Base-by-base conservation (phyloP, 1,284 basidiomycete species). In the Ustilago shanxiensis region DNA sequence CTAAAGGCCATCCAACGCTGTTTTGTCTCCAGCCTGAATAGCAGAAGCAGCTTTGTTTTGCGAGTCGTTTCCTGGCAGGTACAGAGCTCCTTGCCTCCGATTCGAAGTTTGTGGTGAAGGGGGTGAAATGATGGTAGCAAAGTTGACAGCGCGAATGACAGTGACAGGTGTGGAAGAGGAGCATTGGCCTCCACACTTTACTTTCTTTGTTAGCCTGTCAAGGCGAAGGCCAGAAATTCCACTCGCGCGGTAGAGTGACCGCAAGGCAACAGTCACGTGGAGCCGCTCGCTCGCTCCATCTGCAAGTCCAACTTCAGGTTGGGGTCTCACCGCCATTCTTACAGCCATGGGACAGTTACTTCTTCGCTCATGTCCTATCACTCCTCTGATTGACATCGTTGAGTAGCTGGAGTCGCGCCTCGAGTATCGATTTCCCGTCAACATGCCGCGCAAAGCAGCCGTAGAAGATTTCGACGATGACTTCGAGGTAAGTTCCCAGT, bases 381-480 rank as follows among this genome's bases (percentile, higher is more conserved):
- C 11, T 20, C 41, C 7, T 11, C 7, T 14, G 20, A 1, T 9
- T 11, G 18, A 44, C n/a, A 44, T 44, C 41, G 41, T 7, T 9
- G 20, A 20, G n/a, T 44, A 44, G n/a, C n/a, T 44, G 6, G n/a
- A 44, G 41, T 10, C 20, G 20, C 35, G 24, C 14, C 41, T 29
- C 37, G 28, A 26, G 6, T 24, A 13, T 26, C n/a, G 29, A 3
- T 2, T 1, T 9, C 2, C 3, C 37, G 6, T 41, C 63, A 75
- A 63, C 20, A 79, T 79, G 77, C 77, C 73, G 54, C 73, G 73
- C 22, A 79, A 77, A 67, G 75, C 75, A 65, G 71, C 72, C n/a
- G 74, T 81, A n/a, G 79, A 85, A 47, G 84, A 83, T 39, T 85
- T 85, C 45, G 80, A 85, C 72, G 84, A 85, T 78, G 84, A 85